A percentile compares a stretch with the other conserved stretches of the same genome.
Evolutionary conservation across 768 basidiomycete species (phyloP).

Genomic region (Hygrophorus pudorinus): DNA sequence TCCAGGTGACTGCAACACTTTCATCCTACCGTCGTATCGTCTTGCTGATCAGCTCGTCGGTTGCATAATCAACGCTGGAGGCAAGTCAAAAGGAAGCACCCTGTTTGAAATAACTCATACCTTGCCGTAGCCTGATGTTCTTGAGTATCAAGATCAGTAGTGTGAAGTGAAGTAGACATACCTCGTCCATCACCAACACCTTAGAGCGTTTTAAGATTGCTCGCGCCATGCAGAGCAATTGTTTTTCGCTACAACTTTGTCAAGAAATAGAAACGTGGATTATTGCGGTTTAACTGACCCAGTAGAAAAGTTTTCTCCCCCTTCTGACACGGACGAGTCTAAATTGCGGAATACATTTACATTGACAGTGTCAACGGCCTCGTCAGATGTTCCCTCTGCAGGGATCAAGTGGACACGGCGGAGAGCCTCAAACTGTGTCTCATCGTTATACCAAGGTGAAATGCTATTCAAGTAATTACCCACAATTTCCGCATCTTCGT

Average conservation of each 20-base stretch:
- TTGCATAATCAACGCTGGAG: constrained; percentile 72
- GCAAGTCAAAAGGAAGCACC: neutral
- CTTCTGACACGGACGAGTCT: constrained; percentile 69
- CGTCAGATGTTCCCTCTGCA: constrained; percentile 36
- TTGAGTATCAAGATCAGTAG: constrained; percentile 4
- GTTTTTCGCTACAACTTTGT: constrained; percentile 45
- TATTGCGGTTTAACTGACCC: constrained; percentile 34
- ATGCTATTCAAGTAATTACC: constrained; percentile 13
- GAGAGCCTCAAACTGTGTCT: constrained; percentile 63
- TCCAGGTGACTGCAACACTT: neutral
- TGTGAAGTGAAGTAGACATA: constrained; percentile 17
- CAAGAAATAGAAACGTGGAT: constrained; percentile 5
- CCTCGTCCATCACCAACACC: constrained; percentile 81
- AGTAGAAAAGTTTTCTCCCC: constrained; percentile 84
- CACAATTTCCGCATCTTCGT: constrained; percentile 75
- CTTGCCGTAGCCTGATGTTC: constrained; percentile 54
- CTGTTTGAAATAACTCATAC: constrained; percentile 20
- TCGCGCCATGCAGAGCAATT: constrained; percentile 81
- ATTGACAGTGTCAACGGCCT: constrained; percentile 44
- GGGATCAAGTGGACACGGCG: constrained; percentile 76
- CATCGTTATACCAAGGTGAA: neutral
- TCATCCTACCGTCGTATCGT: constrained; percentile 63
- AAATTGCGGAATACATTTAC: constrained; percentile 68
- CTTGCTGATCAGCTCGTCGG: constrained; percentile 78
- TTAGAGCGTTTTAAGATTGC: constrained; percentile 74